Evolutionary conservation across 148 eudicot genomes (phyloP).

Genomic region (Rhododendron vialii): DNA sequence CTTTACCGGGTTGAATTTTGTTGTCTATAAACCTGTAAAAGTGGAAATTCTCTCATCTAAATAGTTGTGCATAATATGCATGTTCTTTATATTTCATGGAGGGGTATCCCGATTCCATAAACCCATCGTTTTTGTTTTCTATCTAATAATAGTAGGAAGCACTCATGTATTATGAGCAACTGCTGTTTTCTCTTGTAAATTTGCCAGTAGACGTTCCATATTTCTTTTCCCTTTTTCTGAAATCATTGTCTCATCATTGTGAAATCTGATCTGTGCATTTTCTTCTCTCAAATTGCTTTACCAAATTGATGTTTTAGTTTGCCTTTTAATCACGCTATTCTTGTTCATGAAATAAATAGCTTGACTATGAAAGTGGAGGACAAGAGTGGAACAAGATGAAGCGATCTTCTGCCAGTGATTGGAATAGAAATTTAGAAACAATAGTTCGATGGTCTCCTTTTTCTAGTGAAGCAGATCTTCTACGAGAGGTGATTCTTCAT

Average conservation of each 20-base stretch:
- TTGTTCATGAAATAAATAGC: conserved; percentile 34
- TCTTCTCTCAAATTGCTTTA: background rate
- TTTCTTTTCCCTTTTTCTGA: background rate
- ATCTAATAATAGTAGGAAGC: background rate
- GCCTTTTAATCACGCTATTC: background rate
- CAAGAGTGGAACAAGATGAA: conserved; percentile 52
- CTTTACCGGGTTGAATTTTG: background rate
- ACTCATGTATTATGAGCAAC: background rate
- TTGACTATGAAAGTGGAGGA: conserved; percentile 64
- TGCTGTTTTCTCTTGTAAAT: background rate
- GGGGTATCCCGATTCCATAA: background rate
- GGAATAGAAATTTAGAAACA: conserved; percentile 64
- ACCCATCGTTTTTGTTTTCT: background rate
- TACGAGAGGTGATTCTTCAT: conserved; percentile 57
- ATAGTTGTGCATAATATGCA: background rate
- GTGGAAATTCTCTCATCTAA: background rate
- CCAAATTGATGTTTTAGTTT: background rate
- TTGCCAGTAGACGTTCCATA: background rate
- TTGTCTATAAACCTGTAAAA: background rate
- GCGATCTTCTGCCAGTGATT: conserved; percentile 53
- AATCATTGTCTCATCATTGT: background rate
- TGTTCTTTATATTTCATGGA: background rate
- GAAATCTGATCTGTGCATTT: background rate
- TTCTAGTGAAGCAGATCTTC: conserved; percentile 80
- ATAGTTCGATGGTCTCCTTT: conserved; percentile 87